Evolutionary conservation across 129 eudicot genomes (phyloP), one percentile per base, ranked within the genome.

Genomic region (Escallonia rubra): DNA sequence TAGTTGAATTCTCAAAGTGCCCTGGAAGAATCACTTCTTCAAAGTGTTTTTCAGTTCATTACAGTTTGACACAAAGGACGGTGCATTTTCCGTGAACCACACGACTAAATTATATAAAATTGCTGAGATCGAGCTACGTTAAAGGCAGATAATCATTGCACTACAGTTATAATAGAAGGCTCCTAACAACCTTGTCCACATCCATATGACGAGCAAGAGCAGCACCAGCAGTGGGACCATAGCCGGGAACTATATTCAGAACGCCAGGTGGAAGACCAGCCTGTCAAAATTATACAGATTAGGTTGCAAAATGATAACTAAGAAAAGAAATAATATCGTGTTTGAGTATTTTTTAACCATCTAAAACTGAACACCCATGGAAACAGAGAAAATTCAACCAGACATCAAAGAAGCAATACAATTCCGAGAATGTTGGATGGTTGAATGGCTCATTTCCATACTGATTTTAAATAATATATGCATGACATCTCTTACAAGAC

Each of bases 241-340:
- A 80, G 44, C 89, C 89, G n/a, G 85, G 80, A 70, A 83, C 85
- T 62, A 83, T 45, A 73, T 83, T 83, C 62, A 83, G 79, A 43
- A 83, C 89, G 59, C 89, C 85, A 13, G 89, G 83, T 56, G 89
- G 89, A 74, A 83, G 85, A 65, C 89, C 89, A 70, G 89, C 89
- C 89, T 83, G 72, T 58, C 45, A 59, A 67, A 67, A 58, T 14
- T 10, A 67, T 60, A 23, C 42, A 49, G 50, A 47, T 41, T 55
- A 50, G 16, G 4, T 65, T 51, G 44, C 49, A 48, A 38, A 11
- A 39, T 70, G 58, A 57, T 9, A 39, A 7, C 5, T 41, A 43
- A 41, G 0, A 14, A 5, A 46, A 2, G 1, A 0, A 12, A 4
- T 40, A 3, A 0, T 15, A 53, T 53, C 2, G 14, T 53, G 14